Conservation (phyloP, 495 filamentous ascomycete species). For the Thozetella sp. region DNA sequence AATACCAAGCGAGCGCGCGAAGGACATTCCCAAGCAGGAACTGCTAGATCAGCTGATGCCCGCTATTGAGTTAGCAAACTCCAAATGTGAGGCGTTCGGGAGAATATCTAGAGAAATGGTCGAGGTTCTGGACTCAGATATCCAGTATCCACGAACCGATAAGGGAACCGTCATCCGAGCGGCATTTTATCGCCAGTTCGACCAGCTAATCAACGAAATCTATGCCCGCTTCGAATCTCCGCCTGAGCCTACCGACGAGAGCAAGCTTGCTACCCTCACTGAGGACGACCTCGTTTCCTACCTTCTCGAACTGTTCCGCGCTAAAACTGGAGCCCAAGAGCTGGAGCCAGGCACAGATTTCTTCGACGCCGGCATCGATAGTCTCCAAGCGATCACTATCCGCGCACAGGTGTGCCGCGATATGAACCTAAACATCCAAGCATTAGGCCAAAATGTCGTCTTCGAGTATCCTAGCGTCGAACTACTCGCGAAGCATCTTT, state of each 20-base stretch:
- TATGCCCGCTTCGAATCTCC: conserved; percentile 40
- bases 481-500: conserved; percentile 46
- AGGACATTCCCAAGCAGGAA: conserved; percentile 29
- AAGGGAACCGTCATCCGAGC: conserved; percentile 60
- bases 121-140: conserved; percentile 33
- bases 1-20: conserved; percentile 37
- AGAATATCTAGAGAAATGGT: conserved; percentile 55
- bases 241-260: no score
- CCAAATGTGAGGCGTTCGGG: conserved; percentile 50
- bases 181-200: conserved; percentile 47
- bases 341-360: conserved; percentile 35
- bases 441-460: conserved; percentile 44
- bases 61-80: conserved; percentile 49
- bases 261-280: neutral
- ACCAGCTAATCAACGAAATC: conserved; percentile 42
- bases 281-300: neutral
- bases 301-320: neutral
- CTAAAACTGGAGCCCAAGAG: conserved; percentile 13
- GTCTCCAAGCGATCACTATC: conserved; percentile 50
- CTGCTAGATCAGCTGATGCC: conserved; percentile 50
- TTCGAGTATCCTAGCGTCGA: conserved; percentile 52
- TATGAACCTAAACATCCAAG: conserved; percentile 38
- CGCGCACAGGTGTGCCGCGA: conserved; percentile 16
- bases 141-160: conserved; percentile 49
- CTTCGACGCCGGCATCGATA: conserved; percentile 56